Evolutionary conservation across 129 eudicot species (phyloP).

Genomic region (Tanacetum coccineum): DNA sequence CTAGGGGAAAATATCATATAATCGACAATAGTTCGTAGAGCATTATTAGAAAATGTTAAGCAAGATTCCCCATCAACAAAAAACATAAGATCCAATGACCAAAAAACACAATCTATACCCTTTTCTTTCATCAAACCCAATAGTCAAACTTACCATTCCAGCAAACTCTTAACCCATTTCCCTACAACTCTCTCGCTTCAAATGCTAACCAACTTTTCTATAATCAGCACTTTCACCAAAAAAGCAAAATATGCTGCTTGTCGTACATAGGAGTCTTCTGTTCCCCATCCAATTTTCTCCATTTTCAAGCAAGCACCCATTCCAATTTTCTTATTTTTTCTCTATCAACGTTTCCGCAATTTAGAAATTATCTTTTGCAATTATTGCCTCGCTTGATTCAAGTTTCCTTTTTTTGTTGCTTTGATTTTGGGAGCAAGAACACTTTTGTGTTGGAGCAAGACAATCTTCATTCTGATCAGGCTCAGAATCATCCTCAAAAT

Average conservation of each 20-base stretch:
- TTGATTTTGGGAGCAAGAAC: not conserved
- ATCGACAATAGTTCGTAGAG: too few relatives aligned
- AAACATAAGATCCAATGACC: not conserved
- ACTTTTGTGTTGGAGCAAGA: not conserved
- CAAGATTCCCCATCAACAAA: too few relatives aligned
- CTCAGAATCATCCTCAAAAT: too few relatives aligned
- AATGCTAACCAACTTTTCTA: not conserved
- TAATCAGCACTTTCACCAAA: constrained; percentile 10
- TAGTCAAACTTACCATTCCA: constrained; percentile 1
- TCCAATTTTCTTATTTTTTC: not conserved
- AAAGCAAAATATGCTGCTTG: not conserved
- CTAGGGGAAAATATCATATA: too few relatives aligned
- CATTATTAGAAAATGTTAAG: too few relatives aligned
- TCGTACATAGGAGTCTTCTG: not conserved
- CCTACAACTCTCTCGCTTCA: not conserved
- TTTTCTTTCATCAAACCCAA: not conserved
- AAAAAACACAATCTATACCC: not conserved
- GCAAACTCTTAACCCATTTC: not conserved
- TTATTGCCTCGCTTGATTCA: not conserved
- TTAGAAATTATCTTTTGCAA: not conserved
- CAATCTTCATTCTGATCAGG: not conserved
- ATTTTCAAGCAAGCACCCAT: not conserved
- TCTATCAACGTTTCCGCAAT: not conserved
- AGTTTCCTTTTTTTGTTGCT: not conserved
- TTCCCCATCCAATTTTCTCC: not conserved